phyloP scores from a whole-genome alignment of 2,329 filamentous ascomycete genomes.

The Colletotrichum abscissum region DNA sequence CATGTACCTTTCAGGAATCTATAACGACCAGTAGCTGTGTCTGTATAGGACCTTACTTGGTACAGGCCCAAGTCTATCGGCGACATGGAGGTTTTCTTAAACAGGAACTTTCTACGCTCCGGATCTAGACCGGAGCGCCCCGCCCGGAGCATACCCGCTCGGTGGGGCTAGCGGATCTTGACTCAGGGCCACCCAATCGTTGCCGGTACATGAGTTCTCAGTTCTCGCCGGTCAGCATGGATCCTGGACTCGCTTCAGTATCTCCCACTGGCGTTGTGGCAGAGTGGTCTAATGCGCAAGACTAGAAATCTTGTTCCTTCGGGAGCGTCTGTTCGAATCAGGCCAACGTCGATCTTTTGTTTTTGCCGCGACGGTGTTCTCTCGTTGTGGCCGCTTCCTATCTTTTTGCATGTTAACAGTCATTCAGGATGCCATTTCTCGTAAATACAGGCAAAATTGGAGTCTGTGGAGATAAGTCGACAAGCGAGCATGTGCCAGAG shows the following conservation, averaged over 20 bases:
- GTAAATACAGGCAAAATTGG: background rate
- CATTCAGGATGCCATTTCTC: background rate
- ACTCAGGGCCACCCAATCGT: background rate
- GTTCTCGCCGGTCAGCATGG: background rate
- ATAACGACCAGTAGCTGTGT: too few species aligned
- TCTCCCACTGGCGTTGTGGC: background rate
- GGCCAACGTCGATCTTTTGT: background rate
- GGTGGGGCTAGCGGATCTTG: background rate
- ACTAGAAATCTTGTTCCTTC: background rate
- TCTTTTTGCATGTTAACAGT: background rate
- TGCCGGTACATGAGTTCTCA: background rate
- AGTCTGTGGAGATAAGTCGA: background rate
- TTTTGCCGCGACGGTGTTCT: background rate
- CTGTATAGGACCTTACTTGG: too few species aligned
- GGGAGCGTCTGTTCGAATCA: background rate
- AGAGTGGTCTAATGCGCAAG: background rate
- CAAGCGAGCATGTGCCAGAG: background rate
- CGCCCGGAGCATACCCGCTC: background rate
- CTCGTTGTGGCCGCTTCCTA: background rate
- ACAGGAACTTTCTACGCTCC: background rate
- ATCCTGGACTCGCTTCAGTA: background rate
- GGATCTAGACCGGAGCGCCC: background rate
- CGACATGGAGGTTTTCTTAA: background rate
- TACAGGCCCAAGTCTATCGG: background rate
- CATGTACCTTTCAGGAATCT: too few species aligned